Percentiles rank a stretch among this genome's conserved stretches.
phyloP scores from a whole-genome alignment of 2,329 filamentous ascomycete genomes.

The Emergomyces pasteurianus region DNA sequence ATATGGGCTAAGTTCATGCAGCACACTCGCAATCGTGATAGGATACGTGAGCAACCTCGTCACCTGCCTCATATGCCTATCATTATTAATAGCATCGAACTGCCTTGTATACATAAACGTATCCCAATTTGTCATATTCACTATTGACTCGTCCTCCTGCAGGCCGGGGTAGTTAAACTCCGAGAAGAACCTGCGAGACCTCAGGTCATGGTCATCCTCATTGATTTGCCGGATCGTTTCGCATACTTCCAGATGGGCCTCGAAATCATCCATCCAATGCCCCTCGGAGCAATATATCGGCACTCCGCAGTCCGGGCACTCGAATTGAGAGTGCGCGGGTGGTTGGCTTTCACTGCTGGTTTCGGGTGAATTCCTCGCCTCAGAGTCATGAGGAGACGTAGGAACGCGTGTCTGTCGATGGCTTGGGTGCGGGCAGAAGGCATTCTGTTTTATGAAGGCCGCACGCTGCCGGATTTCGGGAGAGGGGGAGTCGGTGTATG shows the following conservation, averaged over 20 bases:
- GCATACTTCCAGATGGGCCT: slow-evolving; percentile 82
- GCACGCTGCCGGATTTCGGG: slow-evolving; percentile 78
- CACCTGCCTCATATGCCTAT: slow-evolving; percentile 82
- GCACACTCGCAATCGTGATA: slow-evolving; percentile 74
- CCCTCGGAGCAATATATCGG: slow-evolving; percentile 88
- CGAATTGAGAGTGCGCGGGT: slow-evolving; percentile 77
- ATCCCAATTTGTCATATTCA: slow-evolving; percentile 99
- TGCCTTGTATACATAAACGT: slow-evolving; percentile 88
- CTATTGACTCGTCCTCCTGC: slow-evolving; percentile 81
- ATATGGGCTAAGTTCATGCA: slow-evolving; percentile 93
- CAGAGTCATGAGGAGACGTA: slow-evolving; percentile 51
- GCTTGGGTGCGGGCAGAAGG: slow-evolving; percentile 81
- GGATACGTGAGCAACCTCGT: slow-evolving; percentile 91
- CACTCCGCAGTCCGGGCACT: slow-evolving; percentile 91
- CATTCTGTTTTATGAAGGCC: slow-evolving; percentile 84
- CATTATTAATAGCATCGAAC: slow-evolving; percentile 81
- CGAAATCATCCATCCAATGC: slow-evolving; percentile 94
- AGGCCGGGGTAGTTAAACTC: slow-evolving; percentile 85
- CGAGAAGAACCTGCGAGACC: slow-evolving; percentile 80
- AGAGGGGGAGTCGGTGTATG: slow-evolving; percentile 78
- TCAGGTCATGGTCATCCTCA: slow-evolving; percentile 91
- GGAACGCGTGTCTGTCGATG: slow-evolving; percentile 66
- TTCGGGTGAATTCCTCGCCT: slow-evolving; percentile 47
- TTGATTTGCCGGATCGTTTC: slow-evolving; percentile 88
- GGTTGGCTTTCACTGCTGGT: slow-evolving; percentile 34